Evolutionary conservation across 331 rosid species (phyloP), one percentile per base, ranked within the genome.

Genomic region (Rhamnella rubrinervis): DNA sequence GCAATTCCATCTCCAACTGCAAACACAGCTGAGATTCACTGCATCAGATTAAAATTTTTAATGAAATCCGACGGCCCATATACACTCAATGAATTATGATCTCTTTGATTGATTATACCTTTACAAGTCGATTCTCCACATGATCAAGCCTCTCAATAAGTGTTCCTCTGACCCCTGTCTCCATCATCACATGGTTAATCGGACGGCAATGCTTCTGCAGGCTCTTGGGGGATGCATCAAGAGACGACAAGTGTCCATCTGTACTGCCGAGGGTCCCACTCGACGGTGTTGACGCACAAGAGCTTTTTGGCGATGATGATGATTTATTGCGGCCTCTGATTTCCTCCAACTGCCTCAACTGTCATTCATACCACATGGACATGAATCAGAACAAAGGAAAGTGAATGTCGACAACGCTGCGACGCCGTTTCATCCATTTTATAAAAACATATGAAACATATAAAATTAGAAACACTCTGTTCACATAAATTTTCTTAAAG

Each of bases 121-220:
- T 89, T 0, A 86, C 82, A 72, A 89, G 72, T 1, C 96, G 83
- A 38, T 85, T 90, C 82, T 93, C 97, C 4, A 87, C 72, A 1
- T 61, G 87, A 5, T 79, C 80, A 35, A 90, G 88, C 78, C 97
- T 82, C 68, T 90, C 89, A 0, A 93, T 75, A 14, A 90, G 68
- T 0, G 89, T 85, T 56, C 98, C 98, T 77, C 88, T 90, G 40
- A 73, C 76, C 67, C 84, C 85, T 0, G 86, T 78, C 80, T 87
- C 92, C 81, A 76, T 77, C 47, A 88, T 71, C 47, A 84, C 96
- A 37, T 62, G 74, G 67, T 78, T 68, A 1, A 93, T 85, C 65
- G 95, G 96, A 82, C 95, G 92, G 85, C 97, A 85, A 70, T 85
- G 92, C 89, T 84, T 90, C 91, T 85, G 91, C 26, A 88, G 66